Evolutionary conservation across 2,329 filamentous ascomycete species (phyloP), one percentile per base, ranked within the genome.

Genomic region (Berkeleyomyces basicola): DNA sequence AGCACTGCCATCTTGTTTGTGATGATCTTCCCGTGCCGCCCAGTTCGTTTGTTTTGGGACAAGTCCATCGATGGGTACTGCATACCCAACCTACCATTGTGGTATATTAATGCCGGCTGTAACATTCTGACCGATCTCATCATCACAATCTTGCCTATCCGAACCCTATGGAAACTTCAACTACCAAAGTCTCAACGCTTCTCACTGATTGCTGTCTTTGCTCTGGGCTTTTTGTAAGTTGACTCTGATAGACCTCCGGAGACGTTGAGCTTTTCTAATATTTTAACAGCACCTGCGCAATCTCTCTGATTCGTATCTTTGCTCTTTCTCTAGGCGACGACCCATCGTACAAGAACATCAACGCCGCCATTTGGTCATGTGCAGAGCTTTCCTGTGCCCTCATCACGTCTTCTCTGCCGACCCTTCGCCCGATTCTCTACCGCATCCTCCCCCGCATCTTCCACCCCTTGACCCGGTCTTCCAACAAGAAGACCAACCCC

Each of bases 361-460:
- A 69, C 3, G 66, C 70, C 7, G 68, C 69, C 5, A 63, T 65
- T 16, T 68, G 67, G 65, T 69, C 68, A 37, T 58, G 68, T 16
- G 65, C 66, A 36, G 68, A 69, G 61, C 62, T 69, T 53, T 63
- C 65, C 53, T 67, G 67, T 3, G 68, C 67, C 46, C 59, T 69
- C 1, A 67, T 65, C 9, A 68, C 66, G 62, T 66, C 67, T 23
- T 68, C 67, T 31, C 65, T 69, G 6, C 67, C 68, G 31, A 69
- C 67, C 11, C 65, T 69, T 36, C 67, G 68, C 2, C 68, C 68
- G 3, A 64, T 70, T 23, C 59, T 69, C 39, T 67, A 68, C 44
- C 69, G 68, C 36, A 58, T 67, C 55, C 68, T 70, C 58, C 69
- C 69, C 14, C 63, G 65, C 33, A 64, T 70, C 42, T 64, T 64